These are phyloP conservation scores for Clarireedia paspali DNA, from an alignment of 2,329 filamentous ascomycete species.

Conservation along the genomic window DNA sequence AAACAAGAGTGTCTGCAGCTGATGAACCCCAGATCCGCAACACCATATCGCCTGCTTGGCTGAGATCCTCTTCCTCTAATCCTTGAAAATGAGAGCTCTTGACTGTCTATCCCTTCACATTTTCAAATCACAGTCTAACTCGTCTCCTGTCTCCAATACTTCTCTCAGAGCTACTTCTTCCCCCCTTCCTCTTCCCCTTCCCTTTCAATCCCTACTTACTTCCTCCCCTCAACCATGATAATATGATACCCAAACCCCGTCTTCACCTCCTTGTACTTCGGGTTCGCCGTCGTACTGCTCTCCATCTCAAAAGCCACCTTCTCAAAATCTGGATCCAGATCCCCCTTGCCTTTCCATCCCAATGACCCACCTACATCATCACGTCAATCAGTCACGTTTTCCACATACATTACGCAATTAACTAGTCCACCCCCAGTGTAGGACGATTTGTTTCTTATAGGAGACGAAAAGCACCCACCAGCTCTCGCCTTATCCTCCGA, in stretches of 20 bases:
- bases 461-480: slow-evolving; percentile 33
- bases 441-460: no score
- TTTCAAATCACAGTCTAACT: no score
- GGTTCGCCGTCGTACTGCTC: slow-evolving; percentile 54
- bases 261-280: slow-evolving; percentile 63
- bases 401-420: no score
- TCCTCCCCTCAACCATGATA: slow-evolving; percentile 55
- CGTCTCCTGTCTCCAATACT: no score
- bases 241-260: slow-evolving; percentile 73
- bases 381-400: neutral
- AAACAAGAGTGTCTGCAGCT: no score
- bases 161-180: neutral
- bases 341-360: slow-evolving; percentile 66
- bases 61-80: neutral
- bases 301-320: slow-evolving; percentile 64
- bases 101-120: no score
- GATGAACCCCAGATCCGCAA: neutral
- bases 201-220: slow-evolving; percentile 15
- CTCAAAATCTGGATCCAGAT: slow-evolving; percentile 61
- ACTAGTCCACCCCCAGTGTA: no score
- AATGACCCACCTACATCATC: slow-evolving; percentile 53
- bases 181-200: neutral
- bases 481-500: slow-evolving; percentile 71
- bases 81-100: no score
- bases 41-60: neutral